Percentiles rank a stretch among this genome's conserved stretches.
phyloP scores from a whole-genome alignment of 306 rosid genomes.

The Geum urbanum region DNA sequence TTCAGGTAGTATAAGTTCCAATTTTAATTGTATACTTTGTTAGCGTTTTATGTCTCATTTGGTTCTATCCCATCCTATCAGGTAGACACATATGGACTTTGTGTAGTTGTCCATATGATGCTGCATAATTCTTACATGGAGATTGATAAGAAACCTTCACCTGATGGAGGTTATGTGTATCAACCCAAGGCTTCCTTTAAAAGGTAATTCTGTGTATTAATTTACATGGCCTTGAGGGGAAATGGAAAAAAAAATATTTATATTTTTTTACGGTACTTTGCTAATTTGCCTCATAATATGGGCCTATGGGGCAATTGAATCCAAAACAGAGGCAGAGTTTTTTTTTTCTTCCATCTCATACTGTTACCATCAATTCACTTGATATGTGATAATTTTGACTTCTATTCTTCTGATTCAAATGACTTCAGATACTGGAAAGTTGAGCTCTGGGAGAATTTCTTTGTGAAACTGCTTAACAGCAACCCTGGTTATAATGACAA shows the following conservation, averaged over 20 bases:
- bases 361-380: slow-evolving; percentile 9
- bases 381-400: not conserved
- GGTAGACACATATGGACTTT: slow-evolving; percentile 83
- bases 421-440: slow-evolving; percentile 77
- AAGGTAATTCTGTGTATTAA: slow-evolving; percentile 45
- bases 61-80: slow-evolving; percentile 34
- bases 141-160: slow-evolving; percentile 57
- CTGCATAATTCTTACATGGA: slow-evolving; percentile 78
- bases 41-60: slow-evolving; percentile 5
- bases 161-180: slow-evolving; percentile 51
- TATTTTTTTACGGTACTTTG: no score
- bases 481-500: slow-evolving; percentile 42
- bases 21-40: slow-evolving; percentile 16
- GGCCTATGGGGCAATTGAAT: not conserved
- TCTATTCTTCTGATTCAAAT: slow-evolving; percentile 26
- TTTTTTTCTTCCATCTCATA: slow-evolving; percentile 6
- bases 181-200: slow-evolving; percentile 65
- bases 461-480: slow-evolving; percentile 69
- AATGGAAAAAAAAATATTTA: no score
- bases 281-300: not conserved
- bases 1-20: slow-evolving; percentile 56
- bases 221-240: no score
- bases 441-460: slow-evolving; percentile 82
- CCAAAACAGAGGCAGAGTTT: not conserved
- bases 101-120: slow-evolving; percentile 73